phyloP scores from a whole-genome alignment of 1,139 yeast genomes.

The Lodderomyces metapsilosis region DNA sequence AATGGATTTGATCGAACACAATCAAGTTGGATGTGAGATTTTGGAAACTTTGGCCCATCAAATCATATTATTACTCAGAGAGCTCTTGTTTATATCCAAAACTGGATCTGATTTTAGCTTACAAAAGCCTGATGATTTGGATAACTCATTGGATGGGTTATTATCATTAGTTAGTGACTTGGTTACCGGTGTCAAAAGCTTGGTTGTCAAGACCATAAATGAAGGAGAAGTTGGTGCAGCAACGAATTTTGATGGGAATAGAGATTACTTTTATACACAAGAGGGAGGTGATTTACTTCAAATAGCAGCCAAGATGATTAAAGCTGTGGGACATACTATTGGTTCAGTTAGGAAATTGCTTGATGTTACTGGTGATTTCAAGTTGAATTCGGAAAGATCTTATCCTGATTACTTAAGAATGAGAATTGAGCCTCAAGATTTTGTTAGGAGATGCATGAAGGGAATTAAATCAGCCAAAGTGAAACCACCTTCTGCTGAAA shows the following conservation, averaged over 20 bases:
- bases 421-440: slow-evolving; percentile 60
- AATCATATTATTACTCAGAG: slow-evolving; percentile 61
- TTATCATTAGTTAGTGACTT: slow-evolving; percentile 63
- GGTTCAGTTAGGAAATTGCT: slow-evolving; percentile 40
- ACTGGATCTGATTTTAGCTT: slow-evolving; percentile 47
- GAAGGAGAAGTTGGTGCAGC: slow-evolving; percentile 33
- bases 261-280: slow-evolving; percentile 53
- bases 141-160: slow-evolving; percentile 55
- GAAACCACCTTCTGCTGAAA: neutral
- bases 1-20: slow-evolving; percentile 71
- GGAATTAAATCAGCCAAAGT: slow-evolving; percentile 24
- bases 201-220: slow-evolving; percentile 54
- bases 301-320: slow-evolving; percentile 63
- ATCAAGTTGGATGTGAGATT: slow-evolving; percentile 64
- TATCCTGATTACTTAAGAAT: slow-evolving; percentile 70
- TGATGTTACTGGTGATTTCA: slow-evolving; percentile 70
- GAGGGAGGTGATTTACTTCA: slow-evolving; percentile 68
- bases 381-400: slow-evolving; percentile 59
- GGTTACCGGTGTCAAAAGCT: slow-evolving; percentile 60
- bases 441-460: slow-evolving; percentile 59
- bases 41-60: slow-evolving; percentile 68
- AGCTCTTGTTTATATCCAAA: slow-evolving; percentile 61
- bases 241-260: slow-evolving; percentile 11
- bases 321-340: slow-evolving; percentile 51
- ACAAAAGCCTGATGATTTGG: slow-evolving; percentile 46